phyloP scores from a whole-genome alignment of 1,139 yeast genomes.

The Kluyveromyces sp. region DNA sequence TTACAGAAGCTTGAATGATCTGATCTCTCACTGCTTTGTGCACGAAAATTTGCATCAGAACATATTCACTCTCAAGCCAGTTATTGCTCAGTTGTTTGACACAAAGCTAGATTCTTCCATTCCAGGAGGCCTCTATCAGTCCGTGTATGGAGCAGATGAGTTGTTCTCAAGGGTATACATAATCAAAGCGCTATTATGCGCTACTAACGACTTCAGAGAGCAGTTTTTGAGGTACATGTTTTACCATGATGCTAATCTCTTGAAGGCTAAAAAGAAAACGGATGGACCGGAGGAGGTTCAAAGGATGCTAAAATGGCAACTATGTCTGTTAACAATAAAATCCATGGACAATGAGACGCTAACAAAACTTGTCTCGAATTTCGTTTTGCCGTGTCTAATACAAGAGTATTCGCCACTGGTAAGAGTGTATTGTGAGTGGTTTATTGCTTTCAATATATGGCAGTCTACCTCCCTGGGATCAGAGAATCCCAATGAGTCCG shows the following conservation, averaged over 20 bases:
- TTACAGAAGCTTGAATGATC: neutral
- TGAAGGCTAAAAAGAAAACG: slow-evolving; percentile 45
- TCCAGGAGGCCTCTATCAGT: slow-evolving; percentile 37
- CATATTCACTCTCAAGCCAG: slow-evolving; percentile 52
- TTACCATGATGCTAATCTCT: slow-evolving; percentile 37
- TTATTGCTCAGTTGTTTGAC: slow-evolving; percentile 49
- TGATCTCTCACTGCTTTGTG: slow-evolving; percentile 42
- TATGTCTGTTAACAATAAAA: slow-evolving; percentile 39
- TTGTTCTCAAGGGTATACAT: slow-evolving; percentile 46
- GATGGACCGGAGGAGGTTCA: slow-evolving; percentile 67
- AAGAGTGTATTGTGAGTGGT: slow-evolving; percentile 75
- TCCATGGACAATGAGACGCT: slow-evolving; percentile 18
- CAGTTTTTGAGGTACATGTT: slow-evolving; percentile 40
- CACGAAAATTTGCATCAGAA: slow-evolving; percentile 51
- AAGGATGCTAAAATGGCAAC: slow-evolving; percentile 51
- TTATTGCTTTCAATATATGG: slow-evolving; percentile 41
- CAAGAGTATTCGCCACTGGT: slow-evolving; percentile 72
- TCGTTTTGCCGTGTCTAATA: slow-evolving; percentile 34
- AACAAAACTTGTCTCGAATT: slow-evolving; percentile 18
- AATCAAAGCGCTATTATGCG: slow-evolving; percentile 40
- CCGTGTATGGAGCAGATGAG: slow-evolving; percentile 57
- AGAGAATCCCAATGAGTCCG: slow-evolving; percentile 29
- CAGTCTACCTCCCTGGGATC: slow-evolving; percentile 26
- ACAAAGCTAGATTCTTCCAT: slow-evolving; percentile 17
- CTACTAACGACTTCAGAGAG: slow-evolving; percentile 35